Base-by-base conservation (phyloP, 805 yeast species). In the Kluyveromyces lactis region DNA sequence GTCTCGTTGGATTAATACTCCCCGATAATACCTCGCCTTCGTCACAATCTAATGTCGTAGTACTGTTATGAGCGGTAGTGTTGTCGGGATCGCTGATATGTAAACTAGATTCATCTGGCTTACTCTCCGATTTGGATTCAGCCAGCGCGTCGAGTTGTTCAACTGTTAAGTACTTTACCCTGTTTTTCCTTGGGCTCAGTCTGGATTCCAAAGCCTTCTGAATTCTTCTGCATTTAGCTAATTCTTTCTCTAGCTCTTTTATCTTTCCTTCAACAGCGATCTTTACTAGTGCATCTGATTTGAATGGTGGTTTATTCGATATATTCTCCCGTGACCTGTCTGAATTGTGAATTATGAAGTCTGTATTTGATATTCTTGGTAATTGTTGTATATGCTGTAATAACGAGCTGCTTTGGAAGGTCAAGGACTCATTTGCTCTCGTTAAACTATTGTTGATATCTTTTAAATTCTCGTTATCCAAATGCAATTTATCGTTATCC, bases 401-500 rank as follows among this genome's bases (percentile, higher is more conserved):
- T 15, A 34, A 21, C 4, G 37, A 24, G 8, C 19, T 18, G 21
- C 19, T 34, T n/a, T 34, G 37, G 17, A 24, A 34, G 11, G n/a
- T 26, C n/a, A 34, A 26, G 16, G 26, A 18, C 11, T 18, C 35
- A n/a, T 32, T 32, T 18, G 21, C 27, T 4, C 27, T 18, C 4
- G 18, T 16, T 17, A 32, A 32, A 24, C 13, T 34, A 21, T 37
- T 42, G 23, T 32, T 38, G 7, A 28, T 31, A 18, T 13, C 13
- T 11, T 18, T 31, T 30, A 26, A 35, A 19, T 40, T 39, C 10
- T 32, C 45, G 19, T 43, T 39, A 4, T 34, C 37, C 37, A 34
- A 6, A 10, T 15, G 37, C 5, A 60, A 36, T 39, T 55, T 56
- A 36, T 58, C 60, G 44, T 61, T 61, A 29, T 58, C 62, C 24